These are phyloP conservation scores for Hymenoscyphus occultus DNA, from an alignment of 2,329 filamentous ascomycete species.

Conservation along the genomic window DNA sequence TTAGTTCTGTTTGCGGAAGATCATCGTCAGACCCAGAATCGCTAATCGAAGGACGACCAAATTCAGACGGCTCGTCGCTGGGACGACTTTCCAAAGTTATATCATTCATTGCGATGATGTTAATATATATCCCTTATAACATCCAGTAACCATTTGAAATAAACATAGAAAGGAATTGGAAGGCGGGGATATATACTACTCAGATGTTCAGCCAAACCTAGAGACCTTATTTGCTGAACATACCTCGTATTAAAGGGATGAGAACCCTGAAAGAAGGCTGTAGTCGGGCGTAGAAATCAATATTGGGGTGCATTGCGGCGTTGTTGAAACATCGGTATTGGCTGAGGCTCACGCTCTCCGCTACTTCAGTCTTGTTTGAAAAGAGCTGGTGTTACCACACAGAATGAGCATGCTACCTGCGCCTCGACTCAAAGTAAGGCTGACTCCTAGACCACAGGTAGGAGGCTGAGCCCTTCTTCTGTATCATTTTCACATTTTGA, in stretches of 20 bases:
- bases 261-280: neutral
- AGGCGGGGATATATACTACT: neutral
- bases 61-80: neutral
- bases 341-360: neutral
- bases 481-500: no score
- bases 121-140: neutral
- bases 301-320: neutral
- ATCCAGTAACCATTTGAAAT: neutral
- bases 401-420: conserved; percentile 1
- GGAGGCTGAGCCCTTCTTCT: no score
- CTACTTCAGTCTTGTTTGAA: neutral
- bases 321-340: neutral
- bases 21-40: neutral
- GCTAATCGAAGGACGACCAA: neutral
- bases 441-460: no score
- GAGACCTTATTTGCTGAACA: neutral
- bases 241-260: neutral
- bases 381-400: neutral
- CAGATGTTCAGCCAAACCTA: neutral
- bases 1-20: conserved; percentile 13
- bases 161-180: neutral
- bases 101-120: neutral
- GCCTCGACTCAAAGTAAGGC: neutral
- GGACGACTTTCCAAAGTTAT: neutral
- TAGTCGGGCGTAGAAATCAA: neutral